Percentiles rank a stretch among this genome's conserved stretches.
Conservation (phyloP, 2,329 filamentous ascomycete genomes). For the Exophiala sideris region DNA sequence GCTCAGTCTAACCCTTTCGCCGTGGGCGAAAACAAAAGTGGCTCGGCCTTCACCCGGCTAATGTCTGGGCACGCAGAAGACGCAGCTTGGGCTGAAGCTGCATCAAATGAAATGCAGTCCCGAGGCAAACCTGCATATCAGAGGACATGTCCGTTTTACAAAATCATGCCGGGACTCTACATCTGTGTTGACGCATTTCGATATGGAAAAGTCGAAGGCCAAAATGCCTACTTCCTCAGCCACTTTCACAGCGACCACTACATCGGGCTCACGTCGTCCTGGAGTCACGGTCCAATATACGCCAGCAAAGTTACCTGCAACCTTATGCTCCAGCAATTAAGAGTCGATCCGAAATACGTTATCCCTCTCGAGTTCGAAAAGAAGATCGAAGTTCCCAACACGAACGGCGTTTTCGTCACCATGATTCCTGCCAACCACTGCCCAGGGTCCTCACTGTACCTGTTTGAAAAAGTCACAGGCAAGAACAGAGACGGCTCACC, state of each 20-base stretch:
- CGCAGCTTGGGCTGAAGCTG: conserved; percentile 81
- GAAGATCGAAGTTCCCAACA: conserved; percentile 73
- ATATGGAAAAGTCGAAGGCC: conserved; percentile 88
- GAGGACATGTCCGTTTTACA: conserved; percentile 95
- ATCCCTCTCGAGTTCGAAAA: conserved; percentile 81
- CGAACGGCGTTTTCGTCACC: conserved; percentile 78
- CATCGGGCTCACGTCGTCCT: conserved; percentile 79
- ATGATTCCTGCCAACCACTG: conserved; percentile 98
- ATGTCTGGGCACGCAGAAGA: conserved; percentile 93
- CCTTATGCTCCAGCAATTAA: conserved; percentile 79
- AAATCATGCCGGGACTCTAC: conserved; percentile 88
- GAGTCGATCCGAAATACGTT: conserved; percentile 81
- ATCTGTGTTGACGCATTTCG: conserved; percentile 96
- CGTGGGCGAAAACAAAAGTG: conserved; percentile 43
- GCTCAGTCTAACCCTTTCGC: conserved; percentile 77
- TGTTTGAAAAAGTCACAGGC: conserved; percentile 77
- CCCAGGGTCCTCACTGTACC: conserved; percentile 86
- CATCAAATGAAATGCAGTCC: conserved; percentile 71
- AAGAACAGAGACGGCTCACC: conserved; percentile 52
- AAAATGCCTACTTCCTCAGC: conserved; percentile 91
- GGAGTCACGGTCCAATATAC: conserved; percentile 93
- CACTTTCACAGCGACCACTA: conserved; percentile 99
- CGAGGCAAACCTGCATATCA: conserved; percentile 83
- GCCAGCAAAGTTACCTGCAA: conserved; percentile 92
- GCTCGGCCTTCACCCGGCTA: conserved; percentile 83